phyloP scores from a whole-genome alignment of 2,329 filamentous ascomycete genomes.

The Fusarium vanettenii region DNA sequence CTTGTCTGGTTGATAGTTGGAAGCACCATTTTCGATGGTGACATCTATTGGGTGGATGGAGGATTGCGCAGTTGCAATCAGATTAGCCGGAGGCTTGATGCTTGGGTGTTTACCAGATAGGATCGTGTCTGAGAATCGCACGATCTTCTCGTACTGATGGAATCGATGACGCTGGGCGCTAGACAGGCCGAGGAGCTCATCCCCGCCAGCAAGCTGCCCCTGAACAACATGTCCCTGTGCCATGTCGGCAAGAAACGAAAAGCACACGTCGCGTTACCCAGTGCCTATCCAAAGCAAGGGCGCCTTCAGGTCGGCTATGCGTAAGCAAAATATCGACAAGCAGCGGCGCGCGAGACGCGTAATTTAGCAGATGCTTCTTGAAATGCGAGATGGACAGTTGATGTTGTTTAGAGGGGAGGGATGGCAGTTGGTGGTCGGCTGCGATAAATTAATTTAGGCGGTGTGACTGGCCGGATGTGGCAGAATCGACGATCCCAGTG shows the following conservation, averaged over 20 bases:
- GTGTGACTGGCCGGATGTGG: slow-evolving; percentile 30
- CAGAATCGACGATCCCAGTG: background rate
- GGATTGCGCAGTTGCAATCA: slow-evolving; percentile 41
- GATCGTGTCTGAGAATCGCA: slow-evolving; percentile 83
- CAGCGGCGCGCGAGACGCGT: slow-evolving; percentile 20
- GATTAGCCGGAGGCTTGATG: slow-evolving; percentile 65
- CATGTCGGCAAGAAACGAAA: slow-evolving; percentile 41
- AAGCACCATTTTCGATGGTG: slow-evolving; percentile 27
- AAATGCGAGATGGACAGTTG: slow-evolving; percentile 13
- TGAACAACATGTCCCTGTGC: slow-evolving; percentile 38
- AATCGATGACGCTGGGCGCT: slow-evolving; percentile 68
- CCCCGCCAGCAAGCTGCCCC: slow-evolving; percentile 24
- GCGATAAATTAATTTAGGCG: slow-evolving; percentile 43
- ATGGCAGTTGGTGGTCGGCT: background rate
- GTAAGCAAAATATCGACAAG: slow-evolving; percentile 20
- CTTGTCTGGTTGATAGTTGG: slow-evolving; percentile 42
- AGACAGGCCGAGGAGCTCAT: slow-evolving; percentile 46
- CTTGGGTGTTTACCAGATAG: slow-evolving; percentile 79
- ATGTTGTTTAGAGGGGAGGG: slow-evolving; percentile 17
- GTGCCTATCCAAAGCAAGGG: slow-evolving; percentile 24
- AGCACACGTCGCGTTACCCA: slow-evolving; percentile 37
- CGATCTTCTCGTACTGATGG: slow-evolving; percentile 81
- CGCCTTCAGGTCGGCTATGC: slow-evolving; percentile 14
- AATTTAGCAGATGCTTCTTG: slow-evolving; percentile 18
- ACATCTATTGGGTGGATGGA: slow-evolving; percentile 36